Base-by-base conservation (phyloP, 805 yeast species). In the Ogataea neopini region DNA sequence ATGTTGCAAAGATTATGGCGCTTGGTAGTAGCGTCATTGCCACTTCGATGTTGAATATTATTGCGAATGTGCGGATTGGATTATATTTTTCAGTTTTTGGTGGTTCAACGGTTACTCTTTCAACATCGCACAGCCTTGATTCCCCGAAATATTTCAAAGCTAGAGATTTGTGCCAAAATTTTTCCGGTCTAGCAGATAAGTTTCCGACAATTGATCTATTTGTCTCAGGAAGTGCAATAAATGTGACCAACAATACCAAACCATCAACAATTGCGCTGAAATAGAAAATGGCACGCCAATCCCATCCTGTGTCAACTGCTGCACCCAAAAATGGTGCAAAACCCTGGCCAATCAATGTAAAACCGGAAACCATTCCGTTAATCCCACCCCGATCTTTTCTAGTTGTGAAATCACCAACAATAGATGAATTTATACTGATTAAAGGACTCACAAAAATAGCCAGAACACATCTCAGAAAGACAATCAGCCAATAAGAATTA, bases 221-320 rank as follows among this genome's bases (percentile, higher is more conserved):
- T 0, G 96, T 90, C 60, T 90, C 96, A 1, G 96, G 95, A 14
- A 89, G 63, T 3, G 74, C 47, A 5, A 75, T 28, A 2, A 73
- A 47, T 1, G 69, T 59, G 1, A 63, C 14, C 1, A 63, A 1
- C 0, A 74, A 50, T 3, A 79, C 70, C 2, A 64, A 49, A 3
- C 84, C 84, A 25, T 84, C 77, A 8, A 85, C 80, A 22, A 85
- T 81, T 1, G 86, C 81, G 43, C 86, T 65, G 52, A 89, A 86
- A 81, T 88, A 81, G 57, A 86, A 86, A n/a, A 84, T 77, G 0
- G 89, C 80, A 56, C 91, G 73, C 96, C 96, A 89, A 15, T 80
- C 72, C 51, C 78, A 70, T 3, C 72, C 72, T 7, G 76, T 76
- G 48, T 71, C 87, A 61, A 79, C 57, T 1, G 69, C 67, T 4